Evolutionary conservation across 768 basidiomycete species (phyloP).

Genomic region (Cyathus striatus): DNA sequence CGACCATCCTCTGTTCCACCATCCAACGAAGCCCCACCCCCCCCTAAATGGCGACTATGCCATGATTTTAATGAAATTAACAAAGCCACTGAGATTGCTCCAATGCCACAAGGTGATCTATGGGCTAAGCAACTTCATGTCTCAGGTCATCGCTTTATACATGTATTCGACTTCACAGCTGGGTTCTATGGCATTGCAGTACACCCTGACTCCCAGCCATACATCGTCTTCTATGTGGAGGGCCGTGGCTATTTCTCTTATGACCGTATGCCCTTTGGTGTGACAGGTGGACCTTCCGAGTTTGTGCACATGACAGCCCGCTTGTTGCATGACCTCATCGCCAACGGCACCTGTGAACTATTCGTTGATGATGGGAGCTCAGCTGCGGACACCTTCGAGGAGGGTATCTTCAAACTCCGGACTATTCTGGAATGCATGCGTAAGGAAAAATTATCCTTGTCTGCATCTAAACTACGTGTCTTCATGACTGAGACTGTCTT

Average conservation of each 20-base stretch:
- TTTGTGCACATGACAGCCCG: slow-evolving; percentile 23
- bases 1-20: slow-evolving; percentile 4
- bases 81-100: slow-evolving; percentile 18
- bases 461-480: slow-evolving; percentile 25
- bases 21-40: neutral
- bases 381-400: slow-evolving; percentile 24
- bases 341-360: slow-evolving; percentile 18
- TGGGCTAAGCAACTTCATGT: slow-evolving; percentile 28
- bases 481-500: slow-evolving; percentile 32
- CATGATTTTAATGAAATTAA: slow-evolving; percentile 32
- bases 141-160: slow-evolving; percentile 27
- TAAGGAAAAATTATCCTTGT: slow-evolving; percentile 24
- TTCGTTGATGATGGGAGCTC: slow-evolving; percentile 34
- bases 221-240: slow-evolving; percentile 28
- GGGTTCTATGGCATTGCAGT: slow-evolving; percentile 26
- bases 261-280: slow-evolving; percentile 31
- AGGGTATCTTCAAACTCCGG: slow-evolving; percentile 15
- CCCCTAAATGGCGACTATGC: slow-evolving; percentile 25
- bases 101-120: slow-evolving; percentile 32
- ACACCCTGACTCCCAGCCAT: slow-evolving; percentile 13
- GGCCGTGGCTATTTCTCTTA: slow-evolving; percentile 31
- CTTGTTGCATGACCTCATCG: slow-evolving; percentile 17
- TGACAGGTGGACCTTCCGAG: slow-evolving; percentile 29
- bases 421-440: slow-evolving; percentile 19
- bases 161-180: slow-evolving; percentile 29